These are phyloP conservation scores for Arachnopeziza araneosa DNA, from an alignment of 2,329 filamentous ascomycete species.

Conservation along the genomic window DNA sequence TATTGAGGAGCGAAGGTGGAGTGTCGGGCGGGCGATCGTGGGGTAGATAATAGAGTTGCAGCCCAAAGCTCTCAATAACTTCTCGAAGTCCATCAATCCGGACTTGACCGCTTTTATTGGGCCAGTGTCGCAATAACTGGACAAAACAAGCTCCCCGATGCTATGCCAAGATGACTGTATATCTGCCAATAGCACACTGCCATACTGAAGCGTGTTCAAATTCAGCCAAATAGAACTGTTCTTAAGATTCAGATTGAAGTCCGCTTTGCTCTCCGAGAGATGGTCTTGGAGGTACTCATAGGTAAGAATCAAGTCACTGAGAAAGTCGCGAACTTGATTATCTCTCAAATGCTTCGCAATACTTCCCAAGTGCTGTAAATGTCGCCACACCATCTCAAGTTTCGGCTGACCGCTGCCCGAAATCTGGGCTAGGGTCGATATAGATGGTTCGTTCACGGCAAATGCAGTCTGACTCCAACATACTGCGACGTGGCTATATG, in stretches of 20 bases:
- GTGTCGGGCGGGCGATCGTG: constrained; percentile 5
- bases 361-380: constrained; percentile 18
- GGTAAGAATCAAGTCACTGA: constrained; percentile 15
- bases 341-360: constrained; percentile 7
- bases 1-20: constrained; percentile 3
- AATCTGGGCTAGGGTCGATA: constrained; percentile 7
- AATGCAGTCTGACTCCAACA: constrained; percentile 26
- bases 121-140: constrained; percentile 22
- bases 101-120: constrained; percentile 17
- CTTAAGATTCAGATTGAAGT: constrained; percentile 5
- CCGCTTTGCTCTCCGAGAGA: constrained; percentile 1
- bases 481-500: constrained; percentile 10
- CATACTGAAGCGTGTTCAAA: constrained; percentile 3
- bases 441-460: constrained; percentile 10
- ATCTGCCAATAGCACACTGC: constrained; percentile 5
- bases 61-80: constrained; percentile 18
- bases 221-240: constrained; percentile 19
- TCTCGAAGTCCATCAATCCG: constrained; percentile 19
- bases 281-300: constrained; percentile 22
- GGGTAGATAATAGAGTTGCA: constrained; percentile 22
- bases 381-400: constrained; percentile 14
- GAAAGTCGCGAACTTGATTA: constrained; percentile 11
- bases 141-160: constrained; percentile 19
- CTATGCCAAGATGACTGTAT: constrained; percentile 17
- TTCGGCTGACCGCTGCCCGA: constrained; percentile 5